phyloP scores from a whole-genome alignment of 2,329 filamentous ascomycete genomes.

The Botryosphaeria dothidea region DNA sequence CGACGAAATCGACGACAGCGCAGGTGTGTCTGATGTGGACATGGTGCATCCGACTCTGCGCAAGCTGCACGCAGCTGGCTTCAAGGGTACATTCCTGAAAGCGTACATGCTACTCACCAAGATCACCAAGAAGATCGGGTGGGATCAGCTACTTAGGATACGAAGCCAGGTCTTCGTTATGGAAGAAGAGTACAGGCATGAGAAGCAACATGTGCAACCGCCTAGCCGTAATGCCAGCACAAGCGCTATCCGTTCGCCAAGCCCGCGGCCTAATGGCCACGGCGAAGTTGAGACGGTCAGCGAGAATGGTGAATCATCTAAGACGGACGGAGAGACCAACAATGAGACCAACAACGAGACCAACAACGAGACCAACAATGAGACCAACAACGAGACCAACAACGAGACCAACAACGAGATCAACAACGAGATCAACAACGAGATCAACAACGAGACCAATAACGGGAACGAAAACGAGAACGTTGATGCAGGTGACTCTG shows the following conservation, averaged over 20 bases:
- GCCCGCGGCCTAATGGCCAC: conserved; percentile 45
- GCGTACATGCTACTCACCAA: conserved; percentile 93
- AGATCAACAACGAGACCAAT: conserved; percentile 26
- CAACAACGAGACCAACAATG: conserved; percentile 30
- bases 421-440: too few species aligned
- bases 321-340: conserved; percentile 29
- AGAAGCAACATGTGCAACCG: conserved; percentile 63
- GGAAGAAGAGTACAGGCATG: conserved; percentile 96
- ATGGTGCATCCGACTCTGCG: conserved; percentile 84
- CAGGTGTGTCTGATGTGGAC: conserved; percentile 73
- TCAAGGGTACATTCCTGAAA: conserved; percentile 93
- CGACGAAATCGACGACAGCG: conserved; percentile 94
- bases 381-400: conserved; percentile 26
- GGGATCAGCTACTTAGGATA: conserved; percentile 93
- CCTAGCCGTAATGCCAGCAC: conserved; percentile 74
- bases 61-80: conserved; percentile 82
- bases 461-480: too few species aligned
- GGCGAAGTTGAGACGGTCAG: conserved; percentile 30
- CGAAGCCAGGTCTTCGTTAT: conserved; percentile 98
- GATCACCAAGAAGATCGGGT: conserved; percentile 94
- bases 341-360: conserved; percentile 28
- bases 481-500: conserved; percentile 38
- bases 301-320: conserved; percentile 33
- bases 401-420: too few species aligned
- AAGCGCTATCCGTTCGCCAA: conserved; percentile 71